These are phyloP conservation scores for Beauveria varroae DNA, from an alignment of 2,329 filamentous ascomycete species.

Conservation along the genomic window DNA sequence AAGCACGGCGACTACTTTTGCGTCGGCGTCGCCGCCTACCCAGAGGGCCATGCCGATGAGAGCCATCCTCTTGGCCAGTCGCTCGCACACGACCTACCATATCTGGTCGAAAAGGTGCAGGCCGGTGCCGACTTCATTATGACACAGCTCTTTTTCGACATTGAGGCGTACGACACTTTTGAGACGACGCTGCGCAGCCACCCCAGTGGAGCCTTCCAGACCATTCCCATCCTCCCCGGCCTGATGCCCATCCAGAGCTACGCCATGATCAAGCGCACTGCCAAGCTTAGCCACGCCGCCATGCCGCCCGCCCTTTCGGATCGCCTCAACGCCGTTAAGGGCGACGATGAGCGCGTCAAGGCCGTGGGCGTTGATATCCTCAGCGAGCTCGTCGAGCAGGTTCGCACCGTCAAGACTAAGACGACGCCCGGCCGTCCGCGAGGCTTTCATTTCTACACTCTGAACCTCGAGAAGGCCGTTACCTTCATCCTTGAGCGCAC, in stretches of 20 bases:
- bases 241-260: slow-evolving; percentile 98
- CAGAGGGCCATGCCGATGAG: slow-evolving; percentile 90
- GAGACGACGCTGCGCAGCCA: slow-evolving; percentile 72
- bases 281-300: slow-evolving; percentile 86
- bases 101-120: slow-evolving; percentile 79
- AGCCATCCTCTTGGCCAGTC: slow-evolving; percentile 66
- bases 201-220: slow-evolving; percentile 76
- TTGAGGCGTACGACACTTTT: slow-evolving; percentile 72
- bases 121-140: slow-evolving; percentile 97
- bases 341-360: slow-evolving; percentile 77
- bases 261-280: slow-evolving; percentile 87
- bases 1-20: slow-evolving; percentile 93
- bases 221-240: slow-evolving; percentile 84
- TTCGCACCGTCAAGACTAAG: slow-evolving; percentile 57
- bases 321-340: slow-evolving; percentile 64
- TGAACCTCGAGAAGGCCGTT: slow-evolving; percentile 94
- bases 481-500: slow-evolving; percentile 85
- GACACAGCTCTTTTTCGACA: slow-evolving; percentile 95
- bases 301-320: slow-evolving; percentile 65
- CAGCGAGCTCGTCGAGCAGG: slow-evolving; percentile 71
- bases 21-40: slow-evolving; percentile 88
- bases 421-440: slow-evolving; percentile 48
- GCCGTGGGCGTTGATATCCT: slow-evolving; percentile 73
- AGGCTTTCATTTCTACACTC: slow-evolving; percentile 95
- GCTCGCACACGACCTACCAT: slow-evolving; percentile 75